phyloP scores from a whole-genome alignment of 768 basidiomycete genomes.

The Fomitopsis pulvina region DNA sequence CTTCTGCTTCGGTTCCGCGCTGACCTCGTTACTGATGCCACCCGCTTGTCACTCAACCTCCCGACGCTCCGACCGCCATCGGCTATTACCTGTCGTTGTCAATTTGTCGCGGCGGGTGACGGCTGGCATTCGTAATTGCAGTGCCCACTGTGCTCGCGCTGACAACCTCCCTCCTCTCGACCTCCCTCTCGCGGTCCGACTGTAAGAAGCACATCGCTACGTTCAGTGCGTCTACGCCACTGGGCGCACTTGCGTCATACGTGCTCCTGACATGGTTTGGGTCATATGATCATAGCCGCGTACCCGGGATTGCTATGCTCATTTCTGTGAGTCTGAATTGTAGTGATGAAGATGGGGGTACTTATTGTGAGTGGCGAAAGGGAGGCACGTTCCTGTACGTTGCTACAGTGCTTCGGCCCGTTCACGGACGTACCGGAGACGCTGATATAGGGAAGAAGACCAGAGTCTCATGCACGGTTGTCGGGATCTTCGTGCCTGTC shows the following conservation, averaged over 20 bases:
- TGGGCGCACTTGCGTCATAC: constrained; percentile 77
- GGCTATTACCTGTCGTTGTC: neutral
- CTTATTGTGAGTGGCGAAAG: neutral
- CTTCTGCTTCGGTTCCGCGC: neutral
- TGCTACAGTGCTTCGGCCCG: constrained; percentile 16
- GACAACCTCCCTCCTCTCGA: constrained; percentile 77
- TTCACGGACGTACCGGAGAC: neutral
- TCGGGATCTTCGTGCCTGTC: constrained; percentile 14
- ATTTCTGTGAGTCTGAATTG: constrained; percentile 53
- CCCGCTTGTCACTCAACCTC: neutral
- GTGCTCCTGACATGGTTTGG: constrained; percentile 52
- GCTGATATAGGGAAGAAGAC: constrained; percentile 1
- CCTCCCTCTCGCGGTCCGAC: constrained; percentile 55
- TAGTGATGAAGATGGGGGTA: neutral
- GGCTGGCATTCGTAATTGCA: constrained; percentile 24
- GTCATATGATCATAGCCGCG: constrained; percentile 33
- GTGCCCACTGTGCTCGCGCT: constrained; percentile 90
- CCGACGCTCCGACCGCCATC: too few species aligned
- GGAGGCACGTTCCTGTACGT: constrained; percentile 18
- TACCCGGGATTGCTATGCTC: constrained; percentile 74
- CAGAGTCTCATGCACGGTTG: constrained; percentile 6
- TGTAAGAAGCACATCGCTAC: constrained; percentile 70
- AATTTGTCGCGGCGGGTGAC: neutral
- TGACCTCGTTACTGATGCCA: neutral
- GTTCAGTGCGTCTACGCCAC: constrained; percentile 82